Evolutionary conservation across 768 basidiomycete species (phyloP).

Genomic region (Galerina sulciceps): DNA sequence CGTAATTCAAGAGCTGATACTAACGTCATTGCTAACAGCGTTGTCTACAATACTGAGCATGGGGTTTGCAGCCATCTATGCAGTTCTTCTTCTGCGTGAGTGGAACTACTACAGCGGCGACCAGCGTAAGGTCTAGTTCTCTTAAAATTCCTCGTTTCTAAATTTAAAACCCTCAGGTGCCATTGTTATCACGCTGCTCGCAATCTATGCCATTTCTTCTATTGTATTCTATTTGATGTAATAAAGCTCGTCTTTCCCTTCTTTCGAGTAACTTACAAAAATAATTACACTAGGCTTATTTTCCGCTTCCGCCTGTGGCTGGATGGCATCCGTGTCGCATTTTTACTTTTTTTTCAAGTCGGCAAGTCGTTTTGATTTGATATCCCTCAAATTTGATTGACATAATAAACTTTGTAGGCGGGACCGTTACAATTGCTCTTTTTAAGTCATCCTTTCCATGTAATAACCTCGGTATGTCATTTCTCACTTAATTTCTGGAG

Average conservation of each 20-base stretch:
- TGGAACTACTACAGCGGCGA: slow-evolving; percentile 33
- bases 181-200: slow-evolving; percentile 34
- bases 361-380: slow-evolving; percentile 19
- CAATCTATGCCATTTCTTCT: slow-evolving; percentile 33
- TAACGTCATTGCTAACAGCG: slow-evolving; percentile 23
- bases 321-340: slow-evolving; percentile 35
- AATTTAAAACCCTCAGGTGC: slow-evolving; percentile 27
- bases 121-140: slow-evolving; percentile 33
- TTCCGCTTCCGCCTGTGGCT: slow-evolving; percentile 42
- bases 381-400: neutral
- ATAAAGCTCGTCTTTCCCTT: neutral
- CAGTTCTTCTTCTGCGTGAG: slow-evolving; percentile 36
- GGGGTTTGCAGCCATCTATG: slow-evolving; percentile 35
- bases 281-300: slow-evolving; percentile 35
- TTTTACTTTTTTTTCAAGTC: slow-evolving; percentile 36
- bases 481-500: neutral
- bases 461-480: slow-evolving; percentile 32
- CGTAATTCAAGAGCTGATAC: neutral
- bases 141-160: neutral
- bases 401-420: slow-evolving; percentile 25
- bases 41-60: slow-evolving; percentile 35
- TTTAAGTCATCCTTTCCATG: slow-evolving; percentile 38
- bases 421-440: slow-evolving; percentile 33
- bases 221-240: slow-evolving; percentile 43
- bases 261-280: neutral